phyloP scores from a whole-genome alignment of 2,329 filamentous ascomycete genomes.

The Penicillium oxalicum region DNA sequence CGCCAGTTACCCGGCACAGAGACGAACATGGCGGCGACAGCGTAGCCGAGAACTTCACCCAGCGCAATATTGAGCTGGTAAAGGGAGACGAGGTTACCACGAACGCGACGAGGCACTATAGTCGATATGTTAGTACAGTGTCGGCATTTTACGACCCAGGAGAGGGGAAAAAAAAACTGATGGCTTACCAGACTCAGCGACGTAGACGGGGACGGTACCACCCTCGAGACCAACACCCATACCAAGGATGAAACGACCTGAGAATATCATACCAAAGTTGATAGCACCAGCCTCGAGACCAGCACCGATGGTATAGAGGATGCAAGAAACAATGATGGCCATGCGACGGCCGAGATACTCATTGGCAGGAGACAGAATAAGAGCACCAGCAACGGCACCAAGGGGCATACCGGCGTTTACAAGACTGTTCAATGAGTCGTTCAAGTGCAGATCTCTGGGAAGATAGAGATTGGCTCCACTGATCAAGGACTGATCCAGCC shows the following conservation, averaged over 20 bases:
- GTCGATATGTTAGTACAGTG: constrained; percentile 29
- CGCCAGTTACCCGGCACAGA: constrained; percentile 65
- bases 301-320: constrained; percentile 65
- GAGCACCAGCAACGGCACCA: constrained; percentile 63
- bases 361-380: constrained; percentile 61
- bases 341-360: constrained; percentile 62
- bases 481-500: constrained; percentile 67
- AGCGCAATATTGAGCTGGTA: constrained; percentile 74
- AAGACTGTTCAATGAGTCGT: constrained; percentile 54
- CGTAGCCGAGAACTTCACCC: constrained; percentile 67
- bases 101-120: constrained; percentile 55
- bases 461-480: constrained; percentile 61
- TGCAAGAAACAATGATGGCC: constrained; percentile 63
- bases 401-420: constrained; percentile 67
- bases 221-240: constrained; percentile 67
- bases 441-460: constrained; percentile 53
- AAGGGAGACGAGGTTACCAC: constrained; percentile 66
- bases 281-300: constrained; percentile 62
- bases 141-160: background rate
- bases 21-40: constrained; percentile 66
- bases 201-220: constrained; percentile 68
- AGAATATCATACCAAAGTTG: constrained; percentile 65
- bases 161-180: background rate
- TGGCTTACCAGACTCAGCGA: constrained; percentile 53
- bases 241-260: constrained; percentile 62